Percentiles rank a stretch among this genome's conserved stretches.
Conservation (phyloP, 208 protist species). For the Lotmaria passim region DNA sequence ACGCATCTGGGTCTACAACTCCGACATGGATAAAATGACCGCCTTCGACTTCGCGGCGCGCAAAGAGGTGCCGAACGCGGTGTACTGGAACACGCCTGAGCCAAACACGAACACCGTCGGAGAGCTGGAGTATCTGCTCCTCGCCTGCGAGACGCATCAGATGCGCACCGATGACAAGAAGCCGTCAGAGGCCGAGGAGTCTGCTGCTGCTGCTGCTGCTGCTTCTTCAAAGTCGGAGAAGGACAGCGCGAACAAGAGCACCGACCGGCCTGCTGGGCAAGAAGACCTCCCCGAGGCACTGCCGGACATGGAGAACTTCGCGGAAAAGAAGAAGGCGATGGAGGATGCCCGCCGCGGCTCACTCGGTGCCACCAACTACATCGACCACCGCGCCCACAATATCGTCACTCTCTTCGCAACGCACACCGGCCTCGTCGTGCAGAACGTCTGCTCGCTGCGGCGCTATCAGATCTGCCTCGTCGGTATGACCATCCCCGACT, state of each 20-base stretch:
- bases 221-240: neutral
- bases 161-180: conserved; percentile 34
- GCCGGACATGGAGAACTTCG: conserved; percentile 88
- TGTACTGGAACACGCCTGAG: conserved; percentile 92
- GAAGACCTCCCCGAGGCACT: conserved; percentile 68
- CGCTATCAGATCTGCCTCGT: conserved; percentile 89
- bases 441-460: conserved; percentile 80
- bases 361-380: conserved; percentile 62
- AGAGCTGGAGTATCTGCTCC: conserved; percentile 87
- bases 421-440: conserved; percentile 76
- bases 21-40: conserved; percentile 84
- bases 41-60: conserved; percentile 80
- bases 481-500: conserved; percentile 92
- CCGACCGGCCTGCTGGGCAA: conserved; percentile 29
- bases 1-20: conserved; percentile 91
- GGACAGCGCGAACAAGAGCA: conserved; percentile 14
- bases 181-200: conserved; percentile 1
- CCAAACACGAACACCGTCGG: conserved; percentile 84
- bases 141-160: conserved; percentile 90
- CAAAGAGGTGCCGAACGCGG: conserved; percentile 71
- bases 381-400: conserved; percentile 72
- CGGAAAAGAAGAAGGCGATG: conserved; percentile 51
- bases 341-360: conserved; percentile 43
- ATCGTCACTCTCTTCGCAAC: conserved; percentile 91
- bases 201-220: neutral